phyloP scores from a whole-genome alignment of 805 yeast species.

The Metschnikowia lunata region DNA sequence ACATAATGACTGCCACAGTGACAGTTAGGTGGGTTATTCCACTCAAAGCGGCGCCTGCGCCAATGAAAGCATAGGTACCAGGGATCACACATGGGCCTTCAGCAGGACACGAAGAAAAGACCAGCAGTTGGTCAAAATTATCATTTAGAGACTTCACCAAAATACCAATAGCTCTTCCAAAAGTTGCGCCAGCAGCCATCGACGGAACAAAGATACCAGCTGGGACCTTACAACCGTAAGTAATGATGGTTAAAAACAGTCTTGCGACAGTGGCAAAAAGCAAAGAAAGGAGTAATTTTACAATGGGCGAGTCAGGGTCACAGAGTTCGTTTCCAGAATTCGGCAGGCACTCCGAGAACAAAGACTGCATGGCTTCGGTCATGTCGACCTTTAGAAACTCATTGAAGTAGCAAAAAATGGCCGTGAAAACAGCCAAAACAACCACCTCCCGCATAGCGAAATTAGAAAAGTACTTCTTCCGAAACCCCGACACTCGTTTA shows the following conservation, averaged over 20 bases:
- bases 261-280: constrained; percentile 69
- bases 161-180: constrained; percentile 84
- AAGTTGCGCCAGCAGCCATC: constrained; percentile 94
- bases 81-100: constrained; percentile 68
- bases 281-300: constrained; percentile 48
- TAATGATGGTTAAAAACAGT: constrained; percentile 65
- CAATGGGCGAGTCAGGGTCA: constrained; percentile 22
- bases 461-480: constrained; percentile 60
- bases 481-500: constrained; percentile 67
- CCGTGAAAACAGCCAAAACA: constrained; percentile 61
- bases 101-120: constrained; percentile 31
- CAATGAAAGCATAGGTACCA: constrained; percentile 92
- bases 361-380: constrained; percentile 91
- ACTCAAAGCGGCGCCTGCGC: constrained; percentile 92
- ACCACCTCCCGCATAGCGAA: constrained; percentile 70
- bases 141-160: constrained; percentile 47
- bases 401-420: constrained; percentile 77
- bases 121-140: constrained; percentile 30
- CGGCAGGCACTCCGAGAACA: constrained; percentile 76
- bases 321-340: constrained; percentile 42
- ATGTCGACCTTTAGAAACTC: constrained; percentile 79
- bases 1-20: constrained; percentile 92
- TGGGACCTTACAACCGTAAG: constrained; percentile 92
- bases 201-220: constrained; percentile 98
- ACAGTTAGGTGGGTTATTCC: constrained; percentile 93